Conservation (phyloP, 1,284 basidiomycete genomes). For the Irpex sp. region DNA sequence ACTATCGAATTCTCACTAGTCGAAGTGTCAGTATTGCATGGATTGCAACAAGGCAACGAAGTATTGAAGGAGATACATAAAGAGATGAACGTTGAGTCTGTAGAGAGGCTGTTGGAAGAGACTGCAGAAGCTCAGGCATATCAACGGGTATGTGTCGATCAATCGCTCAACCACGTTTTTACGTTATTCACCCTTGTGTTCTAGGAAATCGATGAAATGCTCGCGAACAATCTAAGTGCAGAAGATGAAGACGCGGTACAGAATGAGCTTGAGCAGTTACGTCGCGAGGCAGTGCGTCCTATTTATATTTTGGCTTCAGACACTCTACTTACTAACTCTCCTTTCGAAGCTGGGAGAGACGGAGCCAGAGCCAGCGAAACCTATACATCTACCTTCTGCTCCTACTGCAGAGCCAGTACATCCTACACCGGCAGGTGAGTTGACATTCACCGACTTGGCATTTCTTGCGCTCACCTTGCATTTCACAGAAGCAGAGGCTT, state of each 20-base stretch:
- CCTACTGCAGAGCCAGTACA: constrained; percentile 40
- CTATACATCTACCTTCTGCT: constrained; percentile 39
- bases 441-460: not conserved
- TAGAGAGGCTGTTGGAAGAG: constrained; percentile 92
- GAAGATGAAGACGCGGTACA: constrained; percentile 96
- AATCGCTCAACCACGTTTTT: not conserved
- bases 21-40: constrained; percentile 90
- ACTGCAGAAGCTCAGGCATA: constrained; percentile 92
- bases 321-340: not conserved
- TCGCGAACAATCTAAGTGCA: constrained; percentile 76
- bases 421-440: constrained; percentile 25
- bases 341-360: constrained; percentile 16
- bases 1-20: constrained; percentile 96
- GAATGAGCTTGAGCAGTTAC: constrained; percentile 69
- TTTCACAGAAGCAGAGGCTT: constrained; percentile 11
- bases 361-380: constrained; percentile 19
- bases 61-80: constrained; percentile 92
- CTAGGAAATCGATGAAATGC: constrained; percentile 86
- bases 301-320: not conserved
- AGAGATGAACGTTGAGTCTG: constrained; percentile 88
- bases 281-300: constrained; percentile 53
- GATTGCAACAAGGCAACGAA: constrained; percentile 89
- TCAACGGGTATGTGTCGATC: constrained; percentile 62
- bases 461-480: not conserved
- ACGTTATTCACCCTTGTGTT: constrained; percentile 1